Evolutionary conservation across 2,329 filamentous ascomycete species (phyloP).

Genomic region (Talaromyces piceae): DNA sequence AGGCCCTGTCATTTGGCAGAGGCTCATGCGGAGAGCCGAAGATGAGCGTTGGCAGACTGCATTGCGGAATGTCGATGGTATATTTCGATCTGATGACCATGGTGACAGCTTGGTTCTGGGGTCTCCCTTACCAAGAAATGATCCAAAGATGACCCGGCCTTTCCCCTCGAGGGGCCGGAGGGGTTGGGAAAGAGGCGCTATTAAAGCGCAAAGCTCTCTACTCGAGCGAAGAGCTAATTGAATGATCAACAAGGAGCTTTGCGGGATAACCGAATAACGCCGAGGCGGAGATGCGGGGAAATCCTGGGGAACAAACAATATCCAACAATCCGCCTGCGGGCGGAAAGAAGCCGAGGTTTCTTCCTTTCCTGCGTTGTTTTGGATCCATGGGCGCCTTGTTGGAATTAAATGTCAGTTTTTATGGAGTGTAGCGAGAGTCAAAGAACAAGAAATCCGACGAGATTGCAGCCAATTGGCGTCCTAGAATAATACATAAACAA

Average conservation of each 20-base stretch:
- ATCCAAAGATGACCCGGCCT: background rate
- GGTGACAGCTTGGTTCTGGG: background rate
- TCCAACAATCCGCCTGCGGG: background rate
- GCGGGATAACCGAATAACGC: background rate
- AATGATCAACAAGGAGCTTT: background rate
- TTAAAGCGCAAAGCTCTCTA: background rate
- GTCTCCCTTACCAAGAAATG: background rate
- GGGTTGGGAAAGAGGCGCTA: background rate
- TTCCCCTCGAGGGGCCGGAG: background rate
- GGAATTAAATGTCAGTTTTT: too few relatives aligned
- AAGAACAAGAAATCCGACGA: too few relatives aligned
- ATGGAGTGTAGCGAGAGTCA: too few relatives aligned
- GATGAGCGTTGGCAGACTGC: conserved; percentile 32
- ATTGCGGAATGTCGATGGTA: conserved; percentile 39
- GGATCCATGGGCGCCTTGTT: too few relatives aligned
- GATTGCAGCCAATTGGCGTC: too few relatives aligned
- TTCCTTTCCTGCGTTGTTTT: background rate
- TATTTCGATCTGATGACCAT: conserved; percentile 50
- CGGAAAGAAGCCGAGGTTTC: too few relatives aligned
- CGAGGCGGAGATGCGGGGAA: background rate
- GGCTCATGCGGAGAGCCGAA: conserved; percentile 44
- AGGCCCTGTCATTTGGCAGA: conserved; percentile 38
- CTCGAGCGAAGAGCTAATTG: background rate
- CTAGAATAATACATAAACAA: too few relatives aligned
- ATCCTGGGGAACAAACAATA: background rate